phyloP scores from a whole-genome alignment of 1,284 basidiomycete genomes.

The Malassezia sympodialis region DNA sequence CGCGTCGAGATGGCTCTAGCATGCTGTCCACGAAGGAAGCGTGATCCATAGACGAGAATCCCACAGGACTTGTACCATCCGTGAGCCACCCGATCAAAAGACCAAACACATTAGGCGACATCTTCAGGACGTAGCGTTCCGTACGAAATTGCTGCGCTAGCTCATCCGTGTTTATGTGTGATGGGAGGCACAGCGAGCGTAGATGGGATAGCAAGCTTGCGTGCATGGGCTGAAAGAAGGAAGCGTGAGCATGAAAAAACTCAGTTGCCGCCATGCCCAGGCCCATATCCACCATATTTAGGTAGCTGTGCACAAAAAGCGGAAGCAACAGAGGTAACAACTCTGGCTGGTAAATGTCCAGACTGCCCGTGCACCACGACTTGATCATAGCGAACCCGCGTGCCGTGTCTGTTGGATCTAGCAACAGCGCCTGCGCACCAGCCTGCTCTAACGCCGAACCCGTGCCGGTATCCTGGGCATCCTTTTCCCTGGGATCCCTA shows the following conservation, averaged over 20 bases:
- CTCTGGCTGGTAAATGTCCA: conserved; percentile 79
- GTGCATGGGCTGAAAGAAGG: conserved; percentile 63
- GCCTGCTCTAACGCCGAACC: conserved; percentile 47
- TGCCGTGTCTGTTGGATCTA: conserved; percentile 80
- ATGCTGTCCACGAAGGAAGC: conserved; percentile 60
- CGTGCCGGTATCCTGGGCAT: conserved; percentile 14
- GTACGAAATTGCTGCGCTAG: conserved; percentile 73
- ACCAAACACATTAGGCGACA: conserved; percentile 83
- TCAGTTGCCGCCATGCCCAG: conserved; percentile 67
- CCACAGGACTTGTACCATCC: conserved; percentile 74
- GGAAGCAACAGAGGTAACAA: conserved; percentile 85
- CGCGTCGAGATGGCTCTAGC: conserved; percentile 51
- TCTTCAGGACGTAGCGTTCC: conserved; percentile 79
- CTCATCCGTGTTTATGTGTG: conserved; percentile 69
- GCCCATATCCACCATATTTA: conserved; percentile 82
- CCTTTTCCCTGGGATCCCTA: conserved; percentile 36
- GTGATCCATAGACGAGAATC: conserved; percentile 64
- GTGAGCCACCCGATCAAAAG: conserved; percentile 92
- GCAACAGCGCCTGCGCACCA: conserved; percentile 67
- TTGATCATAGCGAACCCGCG: conserved; percentile 77
- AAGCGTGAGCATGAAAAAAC: conserved; percentile 66
- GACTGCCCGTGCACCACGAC: conserved; percentile 80
- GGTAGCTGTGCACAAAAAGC: conserved; percentile 91
- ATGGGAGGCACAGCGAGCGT: conserved; percentile 68
- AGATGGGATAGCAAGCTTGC: conserved; percentile 67